Evolutionary conservation across 768 basidiomycete species (phyloP), one percentile per base, ranked within the genome.

Genomic region (Trametes villosa): DNA sequence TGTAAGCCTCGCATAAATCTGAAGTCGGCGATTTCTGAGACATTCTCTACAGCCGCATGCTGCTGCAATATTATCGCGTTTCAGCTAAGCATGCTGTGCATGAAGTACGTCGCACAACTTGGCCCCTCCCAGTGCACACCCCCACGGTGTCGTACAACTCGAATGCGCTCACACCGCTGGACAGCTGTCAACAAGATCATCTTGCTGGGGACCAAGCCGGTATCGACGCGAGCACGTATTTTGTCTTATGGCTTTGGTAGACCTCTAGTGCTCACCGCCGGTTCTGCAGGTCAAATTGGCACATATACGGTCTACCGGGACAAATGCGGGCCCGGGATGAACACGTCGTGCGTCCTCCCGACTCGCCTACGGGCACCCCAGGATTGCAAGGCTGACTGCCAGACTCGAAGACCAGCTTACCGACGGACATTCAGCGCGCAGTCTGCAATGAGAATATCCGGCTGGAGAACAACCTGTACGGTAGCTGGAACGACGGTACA

Each of bases 391-490:
- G 13, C 11, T 22, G 3, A 20, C 20, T 5, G 24, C 11, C 5
- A 4, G 17, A 22, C n/a, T n/a, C n/a, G n/a, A n/a, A n/a, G n/a
- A 9, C 15, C 50, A 66, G 65, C 3, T 55, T 66, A 2, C 62
- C 65, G 3, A 20, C 30, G 11, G 55, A 60, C 9, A 57, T 66
- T 1, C 65, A 66, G 31, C 24, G 9, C 1, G 65, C 62, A 0
- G 59, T 58, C 0, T 66, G 65, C n/a, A 66, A 66, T 26, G 6
- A 29, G 24, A 30, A 50, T 18, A 66, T 66, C 27, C 48, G 48
- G n/a, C 48, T 66, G 15, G 65, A 66, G 27, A 41, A 66, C 55
- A 55, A 34, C 42, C 22, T 64, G 2, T 64, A 64, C 22, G 62
- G 57, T 2, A 53, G 57, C 2, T 61, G 60, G 60, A 18, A 13